Percentiles rank a stretch among this genome's conserved stretches.
These are phyloP conservation scores for Penicillium waksmanii DNA, from an alignment of 495 filamentous ascomycete species.

Conservation along the genomic window DNA sequence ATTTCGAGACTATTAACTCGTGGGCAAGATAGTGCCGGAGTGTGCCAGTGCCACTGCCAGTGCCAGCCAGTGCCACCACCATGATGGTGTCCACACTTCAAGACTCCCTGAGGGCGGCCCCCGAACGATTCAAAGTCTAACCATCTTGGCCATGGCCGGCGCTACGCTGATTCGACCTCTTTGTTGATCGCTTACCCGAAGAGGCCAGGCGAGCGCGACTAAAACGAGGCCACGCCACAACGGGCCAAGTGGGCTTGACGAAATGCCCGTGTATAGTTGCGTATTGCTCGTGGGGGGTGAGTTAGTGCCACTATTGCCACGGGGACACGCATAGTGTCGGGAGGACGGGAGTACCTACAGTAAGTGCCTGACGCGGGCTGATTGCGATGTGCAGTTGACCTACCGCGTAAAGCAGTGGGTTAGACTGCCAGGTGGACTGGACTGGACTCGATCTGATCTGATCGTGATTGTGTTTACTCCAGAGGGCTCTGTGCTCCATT, in stretches of 20 bases:
- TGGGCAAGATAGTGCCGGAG: neutral
- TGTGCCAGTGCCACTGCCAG: neutral
- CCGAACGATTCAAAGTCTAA: neutral
- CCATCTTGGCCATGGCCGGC: neutral
- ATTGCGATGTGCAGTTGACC: neutral
- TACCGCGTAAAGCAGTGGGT: neutral
- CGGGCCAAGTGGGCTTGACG: constrained; percentile 5
- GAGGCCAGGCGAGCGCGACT: constrained; percentile 13
- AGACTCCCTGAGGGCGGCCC: neutral
- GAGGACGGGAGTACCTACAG: too few relatives aligned
- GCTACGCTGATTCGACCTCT: constrained; percentile 21
- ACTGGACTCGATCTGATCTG: neutral
- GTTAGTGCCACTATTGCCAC: neutral
- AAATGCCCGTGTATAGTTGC: neutral
- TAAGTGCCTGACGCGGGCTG: neutral
- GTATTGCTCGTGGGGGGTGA: neutral
- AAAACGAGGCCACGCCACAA: constrained; percentile 8
- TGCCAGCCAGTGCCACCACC: neutral
- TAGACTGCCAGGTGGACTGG: too few relatives aligned
- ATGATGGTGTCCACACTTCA: neutral
- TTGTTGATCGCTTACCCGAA: constrained; percentile 28
- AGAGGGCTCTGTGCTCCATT: neutral
- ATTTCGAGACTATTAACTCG: too few relatives aligned
- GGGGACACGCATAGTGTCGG: neutral
- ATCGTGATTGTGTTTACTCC: neutral